Percentiles rank a stretch among this genome's conserved stretches.
These are phyloP conservation scores for Boechera retrofracta DNA, from an alignment of 345 rosid species.

Conservation along the genomic window DNA sequence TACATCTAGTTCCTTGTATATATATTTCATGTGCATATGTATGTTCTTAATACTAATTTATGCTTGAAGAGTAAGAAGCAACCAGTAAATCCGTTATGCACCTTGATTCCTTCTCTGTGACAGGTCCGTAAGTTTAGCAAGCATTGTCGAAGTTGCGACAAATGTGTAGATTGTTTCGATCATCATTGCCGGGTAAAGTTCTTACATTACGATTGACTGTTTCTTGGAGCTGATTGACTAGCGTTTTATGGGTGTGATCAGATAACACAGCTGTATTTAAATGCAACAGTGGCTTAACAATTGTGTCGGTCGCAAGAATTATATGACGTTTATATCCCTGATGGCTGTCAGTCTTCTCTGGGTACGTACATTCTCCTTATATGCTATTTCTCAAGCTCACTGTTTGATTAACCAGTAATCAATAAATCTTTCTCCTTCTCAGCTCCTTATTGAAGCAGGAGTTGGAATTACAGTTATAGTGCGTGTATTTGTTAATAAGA, in stretches of 20 bases:
- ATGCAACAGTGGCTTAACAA: slow-evolving; percentile 97
- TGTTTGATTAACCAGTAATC: slow-evolving; percentile 10
- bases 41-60: too few relatives aligned
- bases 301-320: slow-evolving; percentile 93
- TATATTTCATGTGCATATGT: too few relatives aligned
- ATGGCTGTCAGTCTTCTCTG: slow-evolving; percentile 92
- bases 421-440: slow-evolving; percentile 29
- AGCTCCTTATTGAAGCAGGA: slow-evolving; percentile 90
- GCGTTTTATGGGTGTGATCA: slow-evolving; percentile 9
- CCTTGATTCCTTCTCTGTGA: slow-evolving; percentile 31
- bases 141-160: slow-evolving; percentile 96
- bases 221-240: slow-evolving; percentile 7
- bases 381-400: slow-evolving; percentile 4
- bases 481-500: slow-evolving; percentile 84
- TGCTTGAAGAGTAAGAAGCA: not conserved
- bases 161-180: slow-evolving; percentile 97
- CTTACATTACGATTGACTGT: slow-evolving; percentile 8
- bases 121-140: slow-evolving; percentile 97
- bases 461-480: slow-evolving; percentile 91
- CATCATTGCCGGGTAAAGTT: slow-evolving; percentile 92
- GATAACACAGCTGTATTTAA: slow-evolving; percentile 42
- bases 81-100: not conserved
- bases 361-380: slow-evolving; percentile 55
- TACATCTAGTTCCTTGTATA: not conserved
- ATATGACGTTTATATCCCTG: slow-evolving; percentile 80